These are phyloP conservation scores for Inonotus obliquus DNA, from an alignment of 1,284 basidiomycete species.

Conservation along the genomic window DNA sequence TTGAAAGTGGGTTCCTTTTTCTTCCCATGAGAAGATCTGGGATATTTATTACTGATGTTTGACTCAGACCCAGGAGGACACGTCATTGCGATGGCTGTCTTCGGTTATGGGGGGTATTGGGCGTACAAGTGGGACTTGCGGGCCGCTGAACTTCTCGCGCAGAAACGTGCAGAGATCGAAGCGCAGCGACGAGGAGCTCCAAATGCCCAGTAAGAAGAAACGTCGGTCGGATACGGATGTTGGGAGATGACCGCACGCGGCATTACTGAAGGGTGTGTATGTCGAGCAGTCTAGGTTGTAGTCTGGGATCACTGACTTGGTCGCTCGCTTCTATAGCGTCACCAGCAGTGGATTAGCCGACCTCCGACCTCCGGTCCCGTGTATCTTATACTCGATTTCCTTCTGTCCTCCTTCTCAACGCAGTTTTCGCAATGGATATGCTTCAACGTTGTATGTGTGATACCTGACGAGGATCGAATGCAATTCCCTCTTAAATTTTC, in stretches of 20 bases:
- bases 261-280: no score
- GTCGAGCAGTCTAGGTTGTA: no score
- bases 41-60: neutral
- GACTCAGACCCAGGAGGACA: constrained; percentile 59
- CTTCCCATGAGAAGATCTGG: neutral
- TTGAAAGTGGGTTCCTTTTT: constrained; percentile 51
- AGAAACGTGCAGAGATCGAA: constrained; percentile 55
- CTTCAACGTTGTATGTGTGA: no score
- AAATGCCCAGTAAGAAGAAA: neutral
- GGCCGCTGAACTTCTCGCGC: constrained; percentile 51
- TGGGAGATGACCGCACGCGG: neutral
- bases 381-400: no score
- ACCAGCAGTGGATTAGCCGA: no score
- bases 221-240: neutral
- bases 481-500: neutral
- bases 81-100: constrained; percentile 56
- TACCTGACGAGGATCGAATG: neutral
- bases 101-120: constrained; percentile 67
- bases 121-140: constrained; percentile 60
- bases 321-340: no score
- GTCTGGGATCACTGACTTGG: no score
- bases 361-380: no score
- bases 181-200: constrained; percentile 30
- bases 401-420: no score
- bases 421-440: no score